Evolutionary conservation across 2,329 filamentous ascomycete species (phyloP), one percentile per base, ranked within the genome.

Genomic region (Colletotrichum navitas): DNA sequence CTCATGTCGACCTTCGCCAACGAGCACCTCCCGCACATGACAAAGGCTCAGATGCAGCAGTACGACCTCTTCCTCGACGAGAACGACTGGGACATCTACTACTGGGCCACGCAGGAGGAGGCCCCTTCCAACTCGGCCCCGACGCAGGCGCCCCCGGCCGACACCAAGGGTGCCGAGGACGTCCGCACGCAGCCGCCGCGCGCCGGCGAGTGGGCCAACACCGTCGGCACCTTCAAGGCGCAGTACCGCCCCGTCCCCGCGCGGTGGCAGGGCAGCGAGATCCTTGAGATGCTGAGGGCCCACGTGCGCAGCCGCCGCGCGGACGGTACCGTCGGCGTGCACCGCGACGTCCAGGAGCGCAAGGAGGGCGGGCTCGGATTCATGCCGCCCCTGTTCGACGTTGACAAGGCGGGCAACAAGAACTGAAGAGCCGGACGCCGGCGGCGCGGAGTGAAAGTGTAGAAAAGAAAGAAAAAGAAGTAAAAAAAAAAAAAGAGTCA

Each of bases 41-140:
- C 88, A 1, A 81, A 85, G 7, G 82, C 86, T 62, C 93, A 97
- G 79, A 90, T 98, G 76, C 83, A 89, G 76, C 90, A 97, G 82
- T 98, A 96, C 85, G 95, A 98, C 81, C 85, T 88, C 36, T 97
- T 99, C 85, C 90, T 99, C 68, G 96, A 99, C 82, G 96, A 99
- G 84, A 99, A 99, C 83, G 96, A 99, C 85, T 99, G 96, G 96
- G 96, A 99, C 81, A 98, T 99, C 73, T 99, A 99, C 87, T 99
- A 99, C 87, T 99, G 96, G 96, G 94, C 93, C 4, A 99, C 96
- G 21, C 96, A 99, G 82, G 91, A 94, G 76, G 87, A 91, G 43
- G 71, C 62, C 16, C 83, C 88, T 5, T 84, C 86, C 1, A 88
- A 88, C n/a, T 75, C 80, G 65, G 80, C 83, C 74, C 61, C 76